A percentile compares a stretch with the other conserved stretches of the same genome.
These are phyloP conservation scores for Tylopilus vinaceipallidus DNA, from an alignment of 768 basidiomycete genomes.

Conservation along the genomic window DNA sequence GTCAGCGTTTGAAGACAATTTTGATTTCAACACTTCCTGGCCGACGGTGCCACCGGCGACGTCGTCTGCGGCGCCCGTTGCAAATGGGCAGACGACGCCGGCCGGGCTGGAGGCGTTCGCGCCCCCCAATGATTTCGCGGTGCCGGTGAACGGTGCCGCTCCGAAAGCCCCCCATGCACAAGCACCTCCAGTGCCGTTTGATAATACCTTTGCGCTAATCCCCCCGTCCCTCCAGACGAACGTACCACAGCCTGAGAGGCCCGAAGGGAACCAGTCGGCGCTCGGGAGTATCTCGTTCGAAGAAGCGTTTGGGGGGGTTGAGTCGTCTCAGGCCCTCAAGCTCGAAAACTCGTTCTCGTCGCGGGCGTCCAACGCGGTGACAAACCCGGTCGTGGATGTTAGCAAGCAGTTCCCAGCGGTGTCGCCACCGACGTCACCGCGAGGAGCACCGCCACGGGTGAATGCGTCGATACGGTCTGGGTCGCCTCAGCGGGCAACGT, in stretches of 20 bases:
- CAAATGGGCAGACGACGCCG: slow-evolving; percentile 25
- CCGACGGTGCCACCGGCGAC: slow-evolving; percentile 32
- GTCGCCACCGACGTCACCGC: slow-evolving; percentile 42
- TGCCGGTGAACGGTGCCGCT: slow-evolving; percentile 14
- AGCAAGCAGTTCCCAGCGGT: slow-evolving; percentile 37
- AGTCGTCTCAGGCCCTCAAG: slow-evolving; percentile 37
- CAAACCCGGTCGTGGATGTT: slow-evolving; percentile 19
- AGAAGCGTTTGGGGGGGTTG: slow-evolving; percentile 53
- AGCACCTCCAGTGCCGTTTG: slow-evolving; percentile 41
- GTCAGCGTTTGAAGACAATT: slow-evolving; percentile 60
- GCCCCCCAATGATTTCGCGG: slow-evolving; percentile 7
- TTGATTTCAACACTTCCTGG: slow-evolving; percentile 54
- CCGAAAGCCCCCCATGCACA: slow-evolving; percentile 17
- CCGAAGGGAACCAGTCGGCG: slow-evolving; percentile 6
- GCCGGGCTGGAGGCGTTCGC: slow-evolving; percentile 3
- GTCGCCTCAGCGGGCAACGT: slow-evolving; percentile 45
- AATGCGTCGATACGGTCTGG: slow-evolving; percentile 28
- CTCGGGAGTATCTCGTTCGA: slow-evolving; percentile 42
- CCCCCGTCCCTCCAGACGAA: slow-evolving; percentile 4
- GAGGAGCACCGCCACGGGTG: slow-evolving; percentile 31
- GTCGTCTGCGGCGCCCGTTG: slow-evolving; percentile 16
- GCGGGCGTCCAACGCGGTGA: slow-evolving; percentile 32
- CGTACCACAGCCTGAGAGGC: slow-evolving; percentile 17
- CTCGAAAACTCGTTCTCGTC: slow-evolving; percentile 40
- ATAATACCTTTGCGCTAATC: slow-evolving; percentile 44